Base-by-base conservation (phyloP, 345 rosid genomes). In the Draba incana region DNA sequence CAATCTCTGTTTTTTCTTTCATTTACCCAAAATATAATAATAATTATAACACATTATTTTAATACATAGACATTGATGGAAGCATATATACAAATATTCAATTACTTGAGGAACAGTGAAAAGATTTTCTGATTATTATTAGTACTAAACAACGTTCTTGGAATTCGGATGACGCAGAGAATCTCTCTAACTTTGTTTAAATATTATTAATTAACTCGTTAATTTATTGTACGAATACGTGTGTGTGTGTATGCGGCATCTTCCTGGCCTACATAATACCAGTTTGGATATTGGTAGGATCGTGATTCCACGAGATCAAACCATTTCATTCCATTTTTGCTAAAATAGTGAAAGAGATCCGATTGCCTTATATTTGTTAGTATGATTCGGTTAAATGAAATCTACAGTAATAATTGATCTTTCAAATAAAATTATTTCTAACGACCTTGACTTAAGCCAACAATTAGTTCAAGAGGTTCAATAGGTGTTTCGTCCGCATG, bases 1-100 rank as follows among this genome's bases (percentile, higher is more conserved):
- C 70, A 68, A 78, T 52, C 79, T 80, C 67, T 62, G 77, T 75
- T 47, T 75, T 61, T 12, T 75, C 27, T 39, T 63, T 57, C 65
- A 4, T 65, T 57, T 30, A 10, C 23, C 23, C 42, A 65, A 49
- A 35, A 37, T 2, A 44, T 12, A 25, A 4, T 25, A 10, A 25
- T 33, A 6, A 25, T 11, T n/a, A 46, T 46, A n/a, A 33, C 8
- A 2, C 44, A 63, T 55, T 57, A n/a, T 64, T 72, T 48, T 57
- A 49, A 20, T 30, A 0, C 35, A 45, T 53, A 35, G 65, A 63
- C 43, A 49, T 57, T 51, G 66, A 38, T 31, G 7, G 12, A 56
- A 47, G 38, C 59, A 64, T 72, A 64, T 56, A 5, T 48, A 39
- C n/a, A 10, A 41, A 13, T 33, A 57, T 65, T n/a, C 10, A 72